Conservation (phyloP, 306 rosid species). For the Cicer pinnatifidum region DNA sequence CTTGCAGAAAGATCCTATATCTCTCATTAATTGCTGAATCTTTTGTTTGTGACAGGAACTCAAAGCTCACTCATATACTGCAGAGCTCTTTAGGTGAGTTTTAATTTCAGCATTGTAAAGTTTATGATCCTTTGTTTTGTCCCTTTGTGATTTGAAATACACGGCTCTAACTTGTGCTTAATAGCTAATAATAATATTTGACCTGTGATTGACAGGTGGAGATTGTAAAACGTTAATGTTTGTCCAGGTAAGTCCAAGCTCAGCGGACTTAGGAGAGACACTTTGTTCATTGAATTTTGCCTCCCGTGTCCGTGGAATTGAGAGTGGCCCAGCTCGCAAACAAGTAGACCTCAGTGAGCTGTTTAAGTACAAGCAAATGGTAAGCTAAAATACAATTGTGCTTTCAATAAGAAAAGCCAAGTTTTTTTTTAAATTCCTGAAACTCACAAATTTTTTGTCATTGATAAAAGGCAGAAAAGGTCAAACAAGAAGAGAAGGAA, state of each 20-base stretch:
- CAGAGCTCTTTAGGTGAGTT: constrained; percentile 93
- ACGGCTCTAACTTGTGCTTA: constrained; percentile 8
- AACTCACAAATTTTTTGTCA: constrained; percentile 33
- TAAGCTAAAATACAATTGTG: constrained; percentile 42
- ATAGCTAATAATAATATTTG: constrained; percentile 41
- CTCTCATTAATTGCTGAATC: constrained; percentile 38
- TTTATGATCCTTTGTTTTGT: constrained; percentile 4
- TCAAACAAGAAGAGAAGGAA: constrained; percentile 90
- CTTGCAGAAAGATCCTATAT: constrained; percentile 3
- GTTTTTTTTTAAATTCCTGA: constrained; percentile 1
- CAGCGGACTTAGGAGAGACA: constrained; percentile 85
- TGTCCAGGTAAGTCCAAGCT: constrained; percentile 90
- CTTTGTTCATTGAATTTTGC: constrained; percentile 93
- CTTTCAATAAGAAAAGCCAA: constrained; percentile 10
- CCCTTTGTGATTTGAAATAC: constrained; percentile 12
- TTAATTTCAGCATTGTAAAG: constrained; percentile 29
- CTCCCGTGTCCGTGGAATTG: constrained; percentile 87
- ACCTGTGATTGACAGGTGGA: constrained; percentile 71
- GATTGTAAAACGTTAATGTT: constrained; percentile 98
- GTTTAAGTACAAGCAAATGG: constrained; percentile 95
- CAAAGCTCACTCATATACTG: constrained; percentile 92
- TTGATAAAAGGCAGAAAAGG: constrained; percentile 75
- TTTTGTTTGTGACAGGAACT: constrained; percentile 69
- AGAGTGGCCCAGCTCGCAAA: constrained; percentile 92
- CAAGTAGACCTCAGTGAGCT: constrained; percentile 79